Evolutionary conservation across 2,329 filamentous ascomycete genomes (phyloP).

Genomic region (Fusarium marasasianum): DNA sequence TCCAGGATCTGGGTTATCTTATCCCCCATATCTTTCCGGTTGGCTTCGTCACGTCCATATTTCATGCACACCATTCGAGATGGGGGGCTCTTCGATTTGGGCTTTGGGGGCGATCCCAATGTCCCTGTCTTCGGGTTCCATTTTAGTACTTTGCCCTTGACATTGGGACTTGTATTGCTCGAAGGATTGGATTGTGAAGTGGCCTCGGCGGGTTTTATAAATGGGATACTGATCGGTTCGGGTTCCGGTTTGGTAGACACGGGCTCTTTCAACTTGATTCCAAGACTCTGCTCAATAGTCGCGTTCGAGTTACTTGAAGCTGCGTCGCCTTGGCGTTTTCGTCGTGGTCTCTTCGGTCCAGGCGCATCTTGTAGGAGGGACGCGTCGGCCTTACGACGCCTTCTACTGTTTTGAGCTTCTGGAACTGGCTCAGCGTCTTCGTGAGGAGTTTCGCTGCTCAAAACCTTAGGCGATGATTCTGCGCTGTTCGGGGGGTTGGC

Average conservation of each 20-base stretch:
- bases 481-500: slow-evolving; percentile 1
- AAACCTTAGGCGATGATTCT: background rate
- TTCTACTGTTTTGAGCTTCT: slow-evolving; percentile 49
- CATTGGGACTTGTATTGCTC: slow-evolving; percentile 6
- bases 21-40: slow-evolving; percentile 61
- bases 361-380: slow-evolving; percentile 31
- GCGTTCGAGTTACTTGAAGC: slow-evolving; percentile 14
- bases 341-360: slow-evolving; percentile 42
- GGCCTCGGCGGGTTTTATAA: background rate
- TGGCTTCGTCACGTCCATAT: slow-evolving; percentile 64
- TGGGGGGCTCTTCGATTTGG: slow-evolving; percentile 53
- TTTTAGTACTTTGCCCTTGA: slow-evolving; percentile 60
- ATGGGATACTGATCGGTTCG: slow-evolving; percentile 27
- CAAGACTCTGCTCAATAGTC: slow-evolving; percentile 17
- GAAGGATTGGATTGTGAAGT: slow-evolving; percentile 3
- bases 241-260: slow-evolving; percentile 9
- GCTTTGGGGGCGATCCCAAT: slow-evolving; percentile 68
- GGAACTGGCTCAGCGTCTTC: slow-evolving; percentile 6
- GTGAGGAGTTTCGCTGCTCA: background rate
- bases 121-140: slow-evolving; percentile 70
- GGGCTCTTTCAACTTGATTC: slow-evolving; percentile 2
- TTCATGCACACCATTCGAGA: slow-evolving; percentile 62
- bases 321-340: slow-evolving; percentile 34
- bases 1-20: slow-evolving; percentile 71
- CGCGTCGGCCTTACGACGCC: slow-evolving; percentile 55